phyloP scores from a whole-genome alignment of 2,329 filamentous ascomycete species.

The Exophiala lecanii-corni region DNA sequence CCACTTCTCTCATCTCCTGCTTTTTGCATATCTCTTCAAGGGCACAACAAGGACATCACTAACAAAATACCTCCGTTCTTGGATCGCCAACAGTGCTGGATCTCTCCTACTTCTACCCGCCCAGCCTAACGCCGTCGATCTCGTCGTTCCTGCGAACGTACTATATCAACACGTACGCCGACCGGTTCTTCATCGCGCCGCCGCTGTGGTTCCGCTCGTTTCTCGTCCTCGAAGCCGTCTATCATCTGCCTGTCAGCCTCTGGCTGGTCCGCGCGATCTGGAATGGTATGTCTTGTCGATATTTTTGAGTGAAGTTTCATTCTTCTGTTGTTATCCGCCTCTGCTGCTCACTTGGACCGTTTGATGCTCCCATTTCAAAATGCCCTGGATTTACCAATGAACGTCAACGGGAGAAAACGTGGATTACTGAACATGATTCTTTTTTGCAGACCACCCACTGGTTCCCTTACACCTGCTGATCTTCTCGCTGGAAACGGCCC shows the following conservation, averaged over 20 bases:
- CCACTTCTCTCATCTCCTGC: too few relatives aligned
- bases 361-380: too few relatives aligned
- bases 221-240: conserved; percentile 55
- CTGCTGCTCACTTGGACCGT: too few relatives aligned
- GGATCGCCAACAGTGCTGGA: conserved; percentile 50
- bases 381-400: too few relatives aligned
- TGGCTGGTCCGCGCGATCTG: conserved; percentile 56
- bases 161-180: conserved; percentile 58
- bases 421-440: too few relatives aligned
- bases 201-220: conserved; percentile 58
- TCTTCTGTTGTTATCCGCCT: too few relatives aligned
- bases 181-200: conserved; percentile 57
- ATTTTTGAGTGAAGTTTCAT: too few relatives aligned
- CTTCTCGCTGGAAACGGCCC: conserved; percentile 54
- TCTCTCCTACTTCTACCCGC: conserved; percentile 55
- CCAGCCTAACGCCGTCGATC: conserved; percentile 45
- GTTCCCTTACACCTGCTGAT: conserved; percentile 57
- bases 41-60: too few relatives aligned
- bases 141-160: conserved; percentile 49
- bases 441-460: conserved; percentile 48
- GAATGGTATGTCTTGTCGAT: conserved; percentile 46
- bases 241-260: conserved; percentile 57
- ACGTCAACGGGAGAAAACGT: too few relatives aligned
- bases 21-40: too few relatives aligned
- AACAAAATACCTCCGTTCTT: too few relatives aligned